Evolutionary conservation across 83 land plant species (phyloP).

Genomic region (Isoetes engelmannii): DNA sequence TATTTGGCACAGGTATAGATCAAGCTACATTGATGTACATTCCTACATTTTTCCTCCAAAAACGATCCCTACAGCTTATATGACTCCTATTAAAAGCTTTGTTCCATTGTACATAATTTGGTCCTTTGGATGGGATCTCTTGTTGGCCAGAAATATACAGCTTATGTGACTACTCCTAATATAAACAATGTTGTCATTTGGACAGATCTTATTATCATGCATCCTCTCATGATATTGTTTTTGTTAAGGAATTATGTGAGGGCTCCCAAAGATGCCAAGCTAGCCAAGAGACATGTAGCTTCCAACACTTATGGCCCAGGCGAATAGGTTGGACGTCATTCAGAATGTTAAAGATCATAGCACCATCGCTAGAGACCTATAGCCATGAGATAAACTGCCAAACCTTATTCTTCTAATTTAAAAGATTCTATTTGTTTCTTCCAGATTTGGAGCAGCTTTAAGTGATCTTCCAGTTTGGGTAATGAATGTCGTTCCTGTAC

Average conservation of each 20-base stretch:
- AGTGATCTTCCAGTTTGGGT: constrained; percentile 46
- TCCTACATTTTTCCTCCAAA: not conserved
- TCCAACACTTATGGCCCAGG: too few relatives aligned
- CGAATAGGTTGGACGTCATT: too few relatives aligned
- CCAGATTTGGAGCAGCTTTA: constrained; percentile 60
- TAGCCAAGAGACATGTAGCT: too few relatives aligned
- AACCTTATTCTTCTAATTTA: not conserved
- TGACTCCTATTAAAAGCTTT: not conserved
- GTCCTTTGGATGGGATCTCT: not conserved
- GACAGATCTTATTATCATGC: too few relatives aligned
- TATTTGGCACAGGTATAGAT: too few relatives aligned
- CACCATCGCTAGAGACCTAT: not conserved
- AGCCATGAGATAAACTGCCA: not conserved
- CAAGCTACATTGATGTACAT: not conserved
- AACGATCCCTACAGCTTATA: not conserved
- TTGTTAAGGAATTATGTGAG: too few relatives aligned
- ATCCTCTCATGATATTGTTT: too few relatives aligned
- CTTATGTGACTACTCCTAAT: too few relatives aligned
- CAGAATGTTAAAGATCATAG: not conserved
- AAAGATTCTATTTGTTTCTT: not conserved
- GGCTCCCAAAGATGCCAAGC: too few relatives aligned
- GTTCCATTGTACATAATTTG: too few relatives aligned
- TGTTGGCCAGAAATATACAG: too few relatives aligned
- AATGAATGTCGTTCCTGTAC: constrained; percentile 55
- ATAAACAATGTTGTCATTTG: too few relatives aligned